phyloP scores from a whole-genome alignment of 164 flowering plant genomes.

The Echeveria elegans region DNA sequence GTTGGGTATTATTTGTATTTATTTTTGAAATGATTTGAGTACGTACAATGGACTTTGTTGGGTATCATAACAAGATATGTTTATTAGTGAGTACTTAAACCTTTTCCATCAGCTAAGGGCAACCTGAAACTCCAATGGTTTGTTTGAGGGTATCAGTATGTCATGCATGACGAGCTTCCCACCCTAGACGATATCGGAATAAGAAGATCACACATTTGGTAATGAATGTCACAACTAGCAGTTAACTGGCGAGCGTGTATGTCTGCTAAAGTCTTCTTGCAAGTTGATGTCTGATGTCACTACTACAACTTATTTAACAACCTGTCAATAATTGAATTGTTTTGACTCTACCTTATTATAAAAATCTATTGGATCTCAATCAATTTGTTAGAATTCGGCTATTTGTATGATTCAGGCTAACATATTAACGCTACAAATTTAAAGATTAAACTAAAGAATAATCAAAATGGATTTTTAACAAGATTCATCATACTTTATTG shows the following conservation, averaged over 20 bases:
- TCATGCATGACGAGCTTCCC: constrained; percentile 2
- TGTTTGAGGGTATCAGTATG: neutral
- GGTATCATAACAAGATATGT: neutral
- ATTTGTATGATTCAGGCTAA: too few species aligned
- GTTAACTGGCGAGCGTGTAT: neutral
- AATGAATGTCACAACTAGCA: neutral
- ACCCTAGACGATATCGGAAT: neutral
- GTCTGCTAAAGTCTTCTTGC: neutral
- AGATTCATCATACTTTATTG: too few species aligned
- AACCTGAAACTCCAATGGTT: neutral
- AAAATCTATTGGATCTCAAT: too few species aligned
- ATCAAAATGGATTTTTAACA: too few species aligned
- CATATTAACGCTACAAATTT: too few species aligned
- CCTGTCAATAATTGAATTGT: neutral
- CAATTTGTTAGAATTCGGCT: too few species aligned
- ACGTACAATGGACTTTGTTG: too few species aligned
- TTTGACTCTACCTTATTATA: too few species aligned
- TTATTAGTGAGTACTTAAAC: neutral
- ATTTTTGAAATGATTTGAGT: too few species aligned
- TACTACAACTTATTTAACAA: neutral
- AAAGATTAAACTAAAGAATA: too few species aligned
- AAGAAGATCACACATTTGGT: neutral
- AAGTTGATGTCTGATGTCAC: constrained; percentile 3
- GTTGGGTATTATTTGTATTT: too few species aligned
- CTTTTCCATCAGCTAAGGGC: neutral